A percentile compares a stretch with the other conserved stretches of the same genome.
These are phyloP conservation scores for Ramaria rubella DNA, from an alignment of 768 basidiomycete species.

Conservation along the genomic window DNA sequence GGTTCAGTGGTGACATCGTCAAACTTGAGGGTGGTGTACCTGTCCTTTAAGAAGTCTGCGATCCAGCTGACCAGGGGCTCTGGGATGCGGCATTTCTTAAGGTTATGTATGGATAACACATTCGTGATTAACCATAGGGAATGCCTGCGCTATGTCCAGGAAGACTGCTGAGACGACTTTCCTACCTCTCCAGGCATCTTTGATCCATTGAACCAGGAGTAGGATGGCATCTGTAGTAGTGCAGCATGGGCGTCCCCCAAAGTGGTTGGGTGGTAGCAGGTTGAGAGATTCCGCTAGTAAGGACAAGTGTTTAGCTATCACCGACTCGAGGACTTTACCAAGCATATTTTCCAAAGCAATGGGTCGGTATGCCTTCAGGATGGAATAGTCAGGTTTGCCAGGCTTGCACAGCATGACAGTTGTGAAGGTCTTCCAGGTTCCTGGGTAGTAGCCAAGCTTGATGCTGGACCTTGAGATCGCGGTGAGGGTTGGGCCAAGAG, in stretches of 20 bases:
- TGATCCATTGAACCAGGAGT: constrained; percentile 27
- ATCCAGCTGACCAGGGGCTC: constrained; percentile 17
- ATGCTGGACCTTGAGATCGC: constrained; percentile 25
- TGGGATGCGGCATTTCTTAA: constrained; percentile 20
- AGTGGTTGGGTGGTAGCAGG: constrained; percentile 23
- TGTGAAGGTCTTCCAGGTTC: constrained; percentile 22
- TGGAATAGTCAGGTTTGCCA: constrained; percentile 26
- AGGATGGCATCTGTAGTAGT: constrained; percentile 24
- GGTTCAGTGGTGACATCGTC: constrained; percentile 21
- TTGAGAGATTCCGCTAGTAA: constrained; percentile 23
- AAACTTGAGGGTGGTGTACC: constrained; percentile 21
- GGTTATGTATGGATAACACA: constrained; percentile 20
- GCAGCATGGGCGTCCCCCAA: constrained; percentile 24
- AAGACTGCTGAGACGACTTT: constrained; percentile 22
- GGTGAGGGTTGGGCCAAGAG: background rate
- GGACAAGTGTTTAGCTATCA: constrained; percentile 16
- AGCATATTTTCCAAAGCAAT: constrained; percentile 31
- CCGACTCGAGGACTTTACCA: constrained; percentile 23
- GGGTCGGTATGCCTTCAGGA: constrained; percentile 30
- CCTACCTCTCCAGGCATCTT: constrained; percentile 26
- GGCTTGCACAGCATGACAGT: constrained; percentile 32
- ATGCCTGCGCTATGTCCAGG: constrained; percentile 26
- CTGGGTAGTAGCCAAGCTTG: constrained; percentile 22
- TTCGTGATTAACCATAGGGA: constrained; percentile 18
- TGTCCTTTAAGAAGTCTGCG: constrained; percentile 12